Evolutionary conservation across 768 basidiomycete genomes (phyloP).

Genomic region (Leccinum pellstonianum): DNA sequence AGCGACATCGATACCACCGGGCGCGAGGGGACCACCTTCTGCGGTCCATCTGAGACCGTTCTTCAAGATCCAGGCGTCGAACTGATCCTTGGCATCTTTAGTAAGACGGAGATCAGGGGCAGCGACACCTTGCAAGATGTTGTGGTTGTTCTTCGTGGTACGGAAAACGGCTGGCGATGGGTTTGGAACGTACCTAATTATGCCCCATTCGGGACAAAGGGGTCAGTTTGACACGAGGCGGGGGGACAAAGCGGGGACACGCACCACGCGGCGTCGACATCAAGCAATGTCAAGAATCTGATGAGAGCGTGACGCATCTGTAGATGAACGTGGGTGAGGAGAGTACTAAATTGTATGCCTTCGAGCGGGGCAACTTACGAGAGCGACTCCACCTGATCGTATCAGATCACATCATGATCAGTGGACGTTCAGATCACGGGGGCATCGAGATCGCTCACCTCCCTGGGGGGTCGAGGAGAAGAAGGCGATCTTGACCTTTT

Average conservation of each 20-base stretch:
- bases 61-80: constrained; percentile 86
- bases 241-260: constrained; percentile 27
- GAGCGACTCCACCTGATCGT: constrained; percentile 81
- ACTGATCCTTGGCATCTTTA: constrained; percentile 72
- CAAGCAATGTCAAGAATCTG: constrained; percentile 75
- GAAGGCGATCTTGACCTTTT: constrained; percentile 88
- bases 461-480: constrained; percentile 96
- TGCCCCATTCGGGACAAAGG: constrained; percentile 2
- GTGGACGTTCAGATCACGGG: constrained; percentile 17
- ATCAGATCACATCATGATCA: constrained; percentile 10
- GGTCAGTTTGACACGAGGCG: constrained; percentile 5
- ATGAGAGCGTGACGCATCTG: constrained; percentile 94
- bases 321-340: constrained; percentile 19
- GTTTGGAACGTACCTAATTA: constrained; percentile 81
- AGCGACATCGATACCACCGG: constrained; percentile 81
- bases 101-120: constrained; percentile 74
- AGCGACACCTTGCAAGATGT: constrained; percentile 92
- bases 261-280: constrained; percentile 82
- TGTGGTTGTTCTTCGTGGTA: constrained; percentile 94
- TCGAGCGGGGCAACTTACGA: constrained; percentile 52
- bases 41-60: constrained; percentile 89
- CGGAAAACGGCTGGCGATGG: constrained; percentile 88
- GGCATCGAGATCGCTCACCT: constrained; percentile 43
- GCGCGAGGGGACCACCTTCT: constrained; percentile 79
- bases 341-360: constrained; percentile 2